Evolutionary conservation across 1,284 basidiomycete genomes (phyloP), one percentile per base, ranked within the genome.

Genomic region (Moniliophthora roreri): DNA sequence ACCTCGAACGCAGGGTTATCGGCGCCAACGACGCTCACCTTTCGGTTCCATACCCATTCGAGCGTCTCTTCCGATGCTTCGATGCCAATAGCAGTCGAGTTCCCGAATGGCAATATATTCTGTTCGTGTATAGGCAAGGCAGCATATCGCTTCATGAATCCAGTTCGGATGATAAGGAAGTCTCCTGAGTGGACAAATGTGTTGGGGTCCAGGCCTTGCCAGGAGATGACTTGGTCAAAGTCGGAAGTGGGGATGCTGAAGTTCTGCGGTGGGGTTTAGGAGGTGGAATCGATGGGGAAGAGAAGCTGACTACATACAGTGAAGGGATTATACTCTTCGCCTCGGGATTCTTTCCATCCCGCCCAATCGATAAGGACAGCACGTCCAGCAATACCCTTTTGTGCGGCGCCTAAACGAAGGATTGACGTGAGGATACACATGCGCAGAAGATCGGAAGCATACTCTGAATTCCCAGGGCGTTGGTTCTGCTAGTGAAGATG

Each of bases 101-200:
- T 46, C 13, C 55, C 36, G 35, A 23, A 59, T 1, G 58, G 58
- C 3, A 57, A 13, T 2, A 52, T 20, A 10, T 23, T 8, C 37
- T 59, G 55, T 6, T 52, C 58, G 20, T 56, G 50, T 3, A 18
- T 18, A 1, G 58, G 38, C 15, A 54, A 42, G 9, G 58, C 47
- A 11, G 8, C 3, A 41, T 59, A 59, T 44, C 54, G 50, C 39
- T 54, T 48, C 18, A 46, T 53, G 28, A 53, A 59, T 2, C 58
- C 58, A 0, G 55, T 59, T 20, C 57, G 54, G 34, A 58, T 40
- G 32, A 58, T 50, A 20, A 58, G 55, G 38, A 56, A 58, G 47
- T 58, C 57, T 0, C 57, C 57, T 9, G 57, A 54, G 5, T 42
- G 45, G 20, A 45, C 6, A 41, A 56, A 56, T 2, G 48, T 26